Percentiles rank a stretch among this genome's conserved stretches.
Evolutionary conservation across 352 stramenopile genomes (phyloP).

Genomic region (Globisporangium cystogenes): DNA sequence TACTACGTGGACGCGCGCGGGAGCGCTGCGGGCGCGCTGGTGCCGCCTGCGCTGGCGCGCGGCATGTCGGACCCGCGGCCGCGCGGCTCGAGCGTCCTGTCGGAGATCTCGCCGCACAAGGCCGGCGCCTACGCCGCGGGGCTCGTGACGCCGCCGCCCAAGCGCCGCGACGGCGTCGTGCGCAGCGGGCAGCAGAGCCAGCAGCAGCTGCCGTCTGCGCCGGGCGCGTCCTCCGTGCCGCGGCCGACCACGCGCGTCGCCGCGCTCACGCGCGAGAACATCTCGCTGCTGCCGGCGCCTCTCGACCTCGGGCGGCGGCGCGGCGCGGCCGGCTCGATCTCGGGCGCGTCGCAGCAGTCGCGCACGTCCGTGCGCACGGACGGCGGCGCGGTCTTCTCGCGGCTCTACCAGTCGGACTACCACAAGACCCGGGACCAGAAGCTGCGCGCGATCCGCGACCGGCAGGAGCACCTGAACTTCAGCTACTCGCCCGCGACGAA

Average conservation of each 20-base stretch:
- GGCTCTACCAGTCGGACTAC: constrained; percentile 80
- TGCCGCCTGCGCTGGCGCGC: constrained; percentile 1
- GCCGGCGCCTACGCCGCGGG: constrained; percentile 6
- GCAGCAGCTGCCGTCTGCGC: too few species aligned
- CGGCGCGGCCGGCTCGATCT: constrained; percentile 51
- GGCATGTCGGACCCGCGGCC: constrained; percentile 12
- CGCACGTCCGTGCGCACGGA: constrained; percentile 71
- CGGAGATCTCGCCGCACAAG: constrained; percentile 9
- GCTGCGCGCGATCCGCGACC: constrained; percentile 52
- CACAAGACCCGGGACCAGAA: constrained; percentile 77
- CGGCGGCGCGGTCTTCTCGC: constrained; percentile 73
- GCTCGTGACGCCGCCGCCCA: constrained; percentile 31
- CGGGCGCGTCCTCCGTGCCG: constrained; percentile 16
- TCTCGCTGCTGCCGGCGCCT: constrained; percentile 60
- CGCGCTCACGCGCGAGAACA: constrained; percentile 73
- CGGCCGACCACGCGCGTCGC: constrained; percentile 43
- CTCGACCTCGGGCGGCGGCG: constrained; percentile 14
- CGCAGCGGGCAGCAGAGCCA: too few species aligned
- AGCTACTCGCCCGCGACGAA: constrained; percentile 57
- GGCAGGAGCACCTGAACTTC: constrained; percentile 52
- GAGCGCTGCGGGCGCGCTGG: constrained; percentile 4
- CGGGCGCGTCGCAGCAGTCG: constrained; percentile 58
- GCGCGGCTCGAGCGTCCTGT: constrained; percentile 11
- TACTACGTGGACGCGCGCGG: constrained; percentile 13
- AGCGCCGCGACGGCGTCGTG: constrained; percentile 5